These are phyloP conservation scores for Grosmannia serpens DNA, from an alignment of 2,329 filamentous ascomycete species.

Conservation along the genomic window DNA sequence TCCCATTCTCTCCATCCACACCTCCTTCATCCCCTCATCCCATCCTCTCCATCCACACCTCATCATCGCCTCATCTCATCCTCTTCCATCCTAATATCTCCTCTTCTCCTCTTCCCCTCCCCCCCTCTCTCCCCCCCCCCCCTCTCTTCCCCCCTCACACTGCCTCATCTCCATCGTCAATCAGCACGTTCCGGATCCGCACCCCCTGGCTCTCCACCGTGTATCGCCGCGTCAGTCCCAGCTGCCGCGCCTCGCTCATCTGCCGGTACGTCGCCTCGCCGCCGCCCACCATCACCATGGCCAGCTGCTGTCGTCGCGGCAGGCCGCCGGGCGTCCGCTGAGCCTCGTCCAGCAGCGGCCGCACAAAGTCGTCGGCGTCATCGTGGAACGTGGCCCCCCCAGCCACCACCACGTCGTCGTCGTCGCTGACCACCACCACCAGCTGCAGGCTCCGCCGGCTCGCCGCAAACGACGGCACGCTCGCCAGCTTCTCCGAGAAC, in stretches of 20 bases:
- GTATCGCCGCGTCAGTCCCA: conserved; percentile 71
- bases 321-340: conserved; percentile 64
- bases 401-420: conserved; percentile 25
- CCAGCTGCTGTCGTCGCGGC: conserved; percentile 58
- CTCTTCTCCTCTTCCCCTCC: background rate
- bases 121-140: background rate
- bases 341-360: conserved; percentile 62
- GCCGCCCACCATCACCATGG: conserved; percentile 73
- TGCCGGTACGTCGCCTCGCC: conserved; percentile 53
- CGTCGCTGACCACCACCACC: conserved; percentile 63
- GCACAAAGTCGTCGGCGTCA: conserved; percentile 22
- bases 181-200: conserved; percentile 65
- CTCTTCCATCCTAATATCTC: background rate
- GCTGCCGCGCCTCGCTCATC: conserved; percentile 48
- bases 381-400: conserved; percentile 14
- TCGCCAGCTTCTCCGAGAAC: conserved; percentile 71
- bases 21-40: background rate
- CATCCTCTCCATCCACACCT: too few relatives aligned
- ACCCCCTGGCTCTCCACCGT: conserved; percentile 71
- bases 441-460: conserved; percentile 55
- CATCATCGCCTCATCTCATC: background rate
- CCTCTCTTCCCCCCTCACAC: background rate
- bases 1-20: background rate
- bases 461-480: conserved; percentile 69
- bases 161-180: conserved; percentile 28